Evolutionary conservation across 2,329 filamentous ascomycete genomes (phyloP).

Genomic region (Clonostachys solani): DNA sequence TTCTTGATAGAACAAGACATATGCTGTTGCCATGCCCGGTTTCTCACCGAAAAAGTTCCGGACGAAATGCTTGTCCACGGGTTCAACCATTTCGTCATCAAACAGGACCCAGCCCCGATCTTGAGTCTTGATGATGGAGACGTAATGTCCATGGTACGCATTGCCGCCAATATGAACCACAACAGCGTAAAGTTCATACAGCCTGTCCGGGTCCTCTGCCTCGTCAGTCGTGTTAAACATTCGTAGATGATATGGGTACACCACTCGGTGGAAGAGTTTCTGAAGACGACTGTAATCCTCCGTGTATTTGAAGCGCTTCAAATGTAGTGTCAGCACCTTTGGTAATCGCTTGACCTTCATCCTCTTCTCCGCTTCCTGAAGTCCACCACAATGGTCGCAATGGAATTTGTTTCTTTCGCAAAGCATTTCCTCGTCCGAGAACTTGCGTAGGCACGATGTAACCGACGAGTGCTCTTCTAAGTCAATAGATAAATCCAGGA

Average conservation of each 20-base stretch:
- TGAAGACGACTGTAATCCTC: constrained; percentile 91
- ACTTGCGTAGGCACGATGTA: constrained; percentile 90
- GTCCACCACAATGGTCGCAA: constrained; percentile 91
- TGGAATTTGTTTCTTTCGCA: constrained; percentile 99
- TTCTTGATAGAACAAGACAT: constrained; percentile 97
- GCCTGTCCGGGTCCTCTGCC: constrained; percentile 83
- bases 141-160: constrained; percentile 96
- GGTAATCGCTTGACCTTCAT: constrained; percentile 98
- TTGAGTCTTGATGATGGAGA: constrained; percentile 95
- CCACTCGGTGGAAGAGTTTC: constrained; percentile 94
- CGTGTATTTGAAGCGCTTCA: constrained; percentile 98
- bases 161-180: constrained; percentile 97
- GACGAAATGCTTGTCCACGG: constrained; percentile 94
- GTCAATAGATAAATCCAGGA: constrained; percentile 93
- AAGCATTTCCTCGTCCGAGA: constrained; percentile 97
- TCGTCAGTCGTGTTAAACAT: constrained; percentile 98
- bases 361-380: constrained; percentile 96
- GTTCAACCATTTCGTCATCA: constrained; percentile 97
- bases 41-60: constrained; percentile 96
- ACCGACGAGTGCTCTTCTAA: constrained; percentile 94
- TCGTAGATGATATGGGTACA: constrained; percentile 94
- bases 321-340: constrained; percentile 83
- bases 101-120: constrained; percentile 95
- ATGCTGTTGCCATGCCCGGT: constrained; percentile 86
- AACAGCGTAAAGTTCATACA: constrained; percentile 96